A percentile compares a stretch with the other conserved stretches of the same genome.
Conservation (phyloP, 2,329 filamentous ascomycete genomes). For the Ophiostoma ulmi region DNA sequence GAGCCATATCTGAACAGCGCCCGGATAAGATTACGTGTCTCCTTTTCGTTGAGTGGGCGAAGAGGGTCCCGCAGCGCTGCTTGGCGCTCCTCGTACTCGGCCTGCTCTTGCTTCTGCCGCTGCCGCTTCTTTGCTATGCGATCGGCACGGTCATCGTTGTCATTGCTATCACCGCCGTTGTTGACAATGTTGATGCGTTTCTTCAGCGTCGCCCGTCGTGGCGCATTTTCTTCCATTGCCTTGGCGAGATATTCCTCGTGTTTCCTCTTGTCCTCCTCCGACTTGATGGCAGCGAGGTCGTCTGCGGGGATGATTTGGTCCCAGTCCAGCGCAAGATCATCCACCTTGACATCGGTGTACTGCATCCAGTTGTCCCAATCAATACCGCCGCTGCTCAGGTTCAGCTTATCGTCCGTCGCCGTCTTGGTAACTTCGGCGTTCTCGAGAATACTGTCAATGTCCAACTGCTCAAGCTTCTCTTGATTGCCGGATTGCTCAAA, state of each 20-base stretch:
- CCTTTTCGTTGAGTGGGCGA: conserved; percentile 85
- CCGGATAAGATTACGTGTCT: conserved; percentile 84
- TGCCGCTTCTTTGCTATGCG: conserved; percentile 62
- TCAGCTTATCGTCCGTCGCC: conserved; percentile 86
- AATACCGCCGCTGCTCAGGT: conserved; percentile 79
- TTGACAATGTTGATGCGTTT: conserved; percentile 42
- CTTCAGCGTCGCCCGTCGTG: conserved; percentile 65
- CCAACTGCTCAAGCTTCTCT: conserved; percentile 90
- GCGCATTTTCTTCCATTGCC: conserved; percentile 78
- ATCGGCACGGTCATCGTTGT: conserved; percentile 55
- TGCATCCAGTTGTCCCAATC: conserved; percentile 93
- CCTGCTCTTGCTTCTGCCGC: conserved; percentile 62
- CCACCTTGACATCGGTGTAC: conserved; percentile 95
- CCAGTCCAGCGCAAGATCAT: conserved; percentile 76
- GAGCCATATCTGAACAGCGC: conserved; percentile 89
- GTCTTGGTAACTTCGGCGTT: conserved; percentile 97
- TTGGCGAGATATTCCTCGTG: conserved; percentile 78
- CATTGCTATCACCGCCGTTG: conserved; percentile 31
- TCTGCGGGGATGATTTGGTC: conserved; percentile 97
- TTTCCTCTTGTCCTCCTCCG: conserved; percentile 77
- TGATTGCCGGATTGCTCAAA: conserved; percentile 97
- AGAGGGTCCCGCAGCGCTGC: conserved; percentile 75
- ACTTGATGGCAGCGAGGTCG: conserved; percentile 81
- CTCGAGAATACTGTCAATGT: conserved; percentile 94
- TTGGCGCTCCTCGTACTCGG: conserved; percentile 68